Percentiles rank a stretch among this genome's conserved stretches.
phyloP scores from a whole-genome alignment of 805 yeast genomes.

The Cyberlindnera galapagoensis region DNA sequence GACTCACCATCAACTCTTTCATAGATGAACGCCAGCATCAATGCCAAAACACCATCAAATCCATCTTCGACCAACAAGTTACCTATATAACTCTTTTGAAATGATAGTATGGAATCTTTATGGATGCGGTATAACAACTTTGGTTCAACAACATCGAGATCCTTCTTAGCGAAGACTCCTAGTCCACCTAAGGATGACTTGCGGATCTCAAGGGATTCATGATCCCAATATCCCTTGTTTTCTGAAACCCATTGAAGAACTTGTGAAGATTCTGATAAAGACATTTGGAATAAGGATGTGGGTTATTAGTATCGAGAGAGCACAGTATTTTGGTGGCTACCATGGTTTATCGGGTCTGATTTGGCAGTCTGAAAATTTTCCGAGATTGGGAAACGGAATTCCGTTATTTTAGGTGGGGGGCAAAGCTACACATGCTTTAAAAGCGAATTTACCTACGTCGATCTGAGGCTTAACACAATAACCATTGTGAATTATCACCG shows the following conservation, averaged over 20 bases:
- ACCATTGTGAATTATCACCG: too few relatives aligned
- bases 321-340: too few relatives aligned
- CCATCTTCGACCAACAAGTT: slow-evolving; percentile 58
- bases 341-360: too few relatives aligned
- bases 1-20: slow-evolving; percentile 50
- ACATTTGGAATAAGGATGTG: too few relatives aligned
- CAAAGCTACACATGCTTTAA: too few relatives aligned
- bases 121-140: slow-evolving; percentile 46
- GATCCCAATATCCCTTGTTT: slow-evolving; percentile 49
- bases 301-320: too few relatives aligned
- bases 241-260: slow-evolving; percentile 49
- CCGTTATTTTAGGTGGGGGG: too few relatives aligned
- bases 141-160: slow-evolving; percentile 28
- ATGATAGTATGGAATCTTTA: slow-evolving; percentile 52
- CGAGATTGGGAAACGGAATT: too few relatives aligned
- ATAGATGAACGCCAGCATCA: slow-evolving; percentile 65
- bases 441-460: too few relatives aligned
- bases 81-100: slow-evolving; percentile 54
- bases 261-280: too few relatives aligned
- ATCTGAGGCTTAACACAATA: too few relatives aligned
- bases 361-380: too few relatives aligned
- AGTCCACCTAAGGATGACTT: slow-evolving; percentile 54
- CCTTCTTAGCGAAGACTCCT: slow-evolving; percentile 60
- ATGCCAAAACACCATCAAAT: slow-evolving; percentile 57
- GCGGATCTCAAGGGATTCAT: slow-evolving; percentile 36